A percentile compares a stretch with the other conserved stretches of the same genome.
These are phyloP conservation scores for Colletotrichum endophyticum DNA, from an alignment of 2,329 filamentous ascomycete species.

Conservation along the genomic window DNA sequence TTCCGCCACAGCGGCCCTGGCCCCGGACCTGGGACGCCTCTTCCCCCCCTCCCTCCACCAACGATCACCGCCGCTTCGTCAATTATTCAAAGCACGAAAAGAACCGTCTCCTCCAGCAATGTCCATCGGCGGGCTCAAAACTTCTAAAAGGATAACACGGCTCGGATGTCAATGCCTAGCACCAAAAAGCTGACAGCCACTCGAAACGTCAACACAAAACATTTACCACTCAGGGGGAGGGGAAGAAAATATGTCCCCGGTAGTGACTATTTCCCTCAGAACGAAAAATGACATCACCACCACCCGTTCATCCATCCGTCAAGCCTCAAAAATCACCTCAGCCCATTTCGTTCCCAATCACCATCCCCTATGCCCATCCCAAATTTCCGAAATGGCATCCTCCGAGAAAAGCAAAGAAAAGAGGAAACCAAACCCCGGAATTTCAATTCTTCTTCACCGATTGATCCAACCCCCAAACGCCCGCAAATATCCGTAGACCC, in stretches of 20 bases:
- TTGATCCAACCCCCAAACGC: background rate
- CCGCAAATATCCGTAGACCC: background rate
- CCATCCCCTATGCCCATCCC: background rate
- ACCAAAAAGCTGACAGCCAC: background rate
- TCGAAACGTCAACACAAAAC: background rate
- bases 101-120: background rate
- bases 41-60: background rate
- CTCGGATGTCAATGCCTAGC: background rate
- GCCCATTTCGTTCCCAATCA: background rate
- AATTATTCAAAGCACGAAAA: background rate
- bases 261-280: constrained; percentile 10
- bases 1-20: background rate
- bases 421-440: background rate
- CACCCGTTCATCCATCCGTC: background rate
- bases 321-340: background rate
- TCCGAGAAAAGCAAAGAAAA: background rate
- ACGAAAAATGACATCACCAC: constrained; percentile 8
- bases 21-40: background rate
- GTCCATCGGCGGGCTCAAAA: background rate
- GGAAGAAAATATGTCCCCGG: no score
- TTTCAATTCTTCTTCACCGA: background rate
- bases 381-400: background rate
- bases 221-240: background rate
- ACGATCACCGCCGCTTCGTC: background rate
- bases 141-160: background rate